Evolutionary conservation across 371 early-diverging fungal species (phyloP).

Genomic region (Coemansia sp.): DNA sequence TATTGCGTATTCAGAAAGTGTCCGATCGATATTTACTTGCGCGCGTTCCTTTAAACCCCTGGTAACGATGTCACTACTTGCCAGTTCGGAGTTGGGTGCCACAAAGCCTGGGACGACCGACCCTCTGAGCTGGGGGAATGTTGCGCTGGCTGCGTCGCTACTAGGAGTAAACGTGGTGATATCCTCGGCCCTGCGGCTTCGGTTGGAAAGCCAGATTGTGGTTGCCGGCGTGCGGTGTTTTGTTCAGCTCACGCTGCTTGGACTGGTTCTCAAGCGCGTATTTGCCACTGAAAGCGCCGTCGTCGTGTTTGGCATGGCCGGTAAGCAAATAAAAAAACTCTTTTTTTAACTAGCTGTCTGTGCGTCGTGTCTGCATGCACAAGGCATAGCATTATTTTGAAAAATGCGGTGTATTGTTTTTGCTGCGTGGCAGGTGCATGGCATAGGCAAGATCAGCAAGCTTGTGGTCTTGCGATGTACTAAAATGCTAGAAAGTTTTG

Average conservation of each 20-base stretch:
- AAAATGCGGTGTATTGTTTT: no score
- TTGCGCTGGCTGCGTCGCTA: slow-evolving; percentile 35
- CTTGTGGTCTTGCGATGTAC: no score
- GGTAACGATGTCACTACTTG: background rate
- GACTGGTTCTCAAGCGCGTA: slow-evolving; percentile 61
- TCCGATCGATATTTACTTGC: no score
- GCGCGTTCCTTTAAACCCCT: no score
- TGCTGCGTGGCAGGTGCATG: no score
- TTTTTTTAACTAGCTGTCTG: no score
- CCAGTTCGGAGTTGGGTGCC: background rate
- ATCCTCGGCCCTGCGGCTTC: slow-evolving; percentile 21
- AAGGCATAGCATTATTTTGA: no score
- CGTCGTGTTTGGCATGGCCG: slow-evolving; percentile 60
- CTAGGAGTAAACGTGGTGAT: slow-evolving; percentile 30
- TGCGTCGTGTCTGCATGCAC: no score
- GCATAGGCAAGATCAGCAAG: no score
- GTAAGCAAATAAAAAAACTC: slow-evolving; percentile 9
- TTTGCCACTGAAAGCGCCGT: slow-evolving; percentile 61
- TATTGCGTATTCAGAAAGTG: no score
- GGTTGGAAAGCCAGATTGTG: slow-evolving; percentile 34
- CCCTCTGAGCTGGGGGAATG: slow-evolving; percentile 43
- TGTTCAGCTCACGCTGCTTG: slow-evolving; percentile 52
- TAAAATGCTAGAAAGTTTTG: background rate
- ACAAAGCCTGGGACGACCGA: background rate
- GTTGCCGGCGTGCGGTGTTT: slow-evolving; percentile 44